Evolutionary conservation across 345 rosid genomes (phyloP), one percentile per base, ranked within the genome.

Genomic region (Clarkia xantiana): DNA sequence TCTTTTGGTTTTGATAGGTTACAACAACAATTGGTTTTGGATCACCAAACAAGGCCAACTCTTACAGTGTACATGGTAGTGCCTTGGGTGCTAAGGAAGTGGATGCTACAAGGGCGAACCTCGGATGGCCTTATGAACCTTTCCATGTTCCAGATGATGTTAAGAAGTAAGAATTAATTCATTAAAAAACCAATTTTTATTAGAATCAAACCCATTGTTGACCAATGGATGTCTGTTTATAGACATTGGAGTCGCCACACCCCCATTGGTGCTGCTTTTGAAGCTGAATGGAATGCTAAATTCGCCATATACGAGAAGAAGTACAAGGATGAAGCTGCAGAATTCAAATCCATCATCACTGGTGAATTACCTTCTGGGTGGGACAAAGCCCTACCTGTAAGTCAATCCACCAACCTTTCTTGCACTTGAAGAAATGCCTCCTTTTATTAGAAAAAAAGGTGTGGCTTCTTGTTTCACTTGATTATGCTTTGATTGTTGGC

Each of bases 51-150:
- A 93, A 87, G 72, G 70, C 99, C 29, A 93, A 87, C 71, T 68
- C 83, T 45, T 84, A 93, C 69, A 84, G 95, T 64, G 99, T 87
- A 20, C 99, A 93, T 38, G 99, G 99, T 19, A 77, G 86, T 68
- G 99, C 99, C 54, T 66, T 93, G 54, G 99, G 99, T 20, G 73
- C 94, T 70, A 93, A 87, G 71, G 99, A 93, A 84, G 99, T 93
- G 17, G 99, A 87, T 54, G 99, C 99, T 64, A 93, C 99, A 14
- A 87, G 99, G 74, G 56, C 76, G 65, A 93, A 93, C 79, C 97
- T 93, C 25, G 94, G 77, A 56, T 93, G 99, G 99, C 84, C 95
- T 11, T 58, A 61, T 40, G 95, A 80, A 71, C 95, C 99, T 18
- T 82, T 93, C 81, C 86, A 82, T 56, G 99, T 87, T 34, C 99